Conservation (phyloP, 2,329 filamentous ascomycete species). For the Chrysoporthe deuterocubensis region DNA sequence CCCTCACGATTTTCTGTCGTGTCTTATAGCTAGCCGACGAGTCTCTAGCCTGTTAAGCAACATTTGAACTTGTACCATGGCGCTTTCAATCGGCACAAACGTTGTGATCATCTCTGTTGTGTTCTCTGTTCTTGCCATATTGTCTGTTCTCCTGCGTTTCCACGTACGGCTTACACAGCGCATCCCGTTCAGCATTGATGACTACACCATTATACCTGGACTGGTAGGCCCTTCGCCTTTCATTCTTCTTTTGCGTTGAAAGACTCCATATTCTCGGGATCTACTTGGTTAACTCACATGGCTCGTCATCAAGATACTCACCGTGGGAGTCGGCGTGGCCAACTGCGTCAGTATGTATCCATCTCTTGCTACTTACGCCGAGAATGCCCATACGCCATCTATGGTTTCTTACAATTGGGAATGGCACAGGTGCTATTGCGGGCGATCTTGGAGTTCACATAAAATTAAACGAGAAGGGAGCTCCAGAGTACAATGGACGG, state of each 20-base stretch:
- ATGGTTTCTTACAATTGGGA: neutral
- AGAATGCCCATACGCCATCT: too few relatives aligned
- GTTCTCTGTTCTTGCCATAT: slow-evolving; percentile 3
- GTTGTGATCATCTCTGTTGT: slow-evolving; percentile 7
- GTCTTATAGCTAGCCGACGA: neutral
- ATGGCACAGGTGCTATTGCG: neutral
- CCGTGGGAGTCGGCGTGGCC: neutral
- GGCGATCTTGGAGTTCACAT: neutral
- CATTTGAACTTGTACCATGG: slow-evolving; percentile 3
- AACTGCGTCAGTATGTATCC: neutral
- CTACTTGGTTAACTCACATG: too few relatives aligned
- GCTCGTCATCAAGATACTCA: neutral
- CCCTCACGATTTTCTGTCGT: too few relatives aligned
- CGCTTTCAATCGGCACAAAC: slow-evolving; percentile 3
- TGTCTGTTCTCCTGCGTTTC: neutral
- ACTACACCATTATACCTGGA: slow-evolving; percentile 1
- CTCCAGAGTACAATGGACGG: neutral
- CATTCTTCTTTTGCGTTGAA: too few relatives aligned
- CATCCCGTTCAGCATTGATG: neutral
- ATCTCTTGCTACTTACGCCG: neutral
- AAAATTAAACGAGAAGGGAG: neutral
- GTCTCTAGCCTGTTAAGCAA: neutral
- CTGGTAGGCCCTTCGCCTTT: too few relatives aligned
- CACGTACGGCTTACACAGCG: neutral
- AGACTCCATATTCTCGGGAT: neutral